Evolutionary conservation across 108 stramenopile genomes (phyloP).

Genomic region (Stephanodiscus minutulus): DNA sequence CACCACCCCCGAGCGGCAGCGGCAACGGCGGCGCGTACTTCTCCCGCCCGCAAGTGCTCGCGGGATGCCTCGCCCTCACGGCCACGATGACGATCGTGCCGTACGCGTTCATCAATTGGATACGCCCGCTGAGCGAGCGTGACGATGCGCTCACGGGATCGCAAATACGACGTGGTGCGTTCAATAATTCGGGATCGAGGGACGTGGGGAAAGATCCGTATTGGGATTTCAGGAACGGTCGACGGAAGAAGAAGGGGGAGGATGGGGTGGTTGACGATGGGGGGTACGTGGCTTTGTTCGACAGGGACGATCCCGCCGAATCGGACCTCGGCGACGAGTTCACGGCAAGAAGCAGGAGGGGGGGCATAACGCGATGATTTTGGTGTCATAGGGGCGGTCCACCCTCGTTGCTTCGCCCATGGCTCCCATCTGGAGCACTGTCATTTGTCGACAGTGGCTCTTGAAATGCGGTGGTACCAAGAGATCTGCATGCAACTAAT

Average conservation of each 20-base stretch:
- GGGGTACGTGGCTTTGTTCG: constrained; percentile 63
- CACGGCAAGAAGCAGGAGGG: constrained; percentile 40
- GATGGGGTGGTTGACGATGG: constrained; percentile 59
- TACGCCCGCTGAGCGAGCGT: constrained; percentile 41
- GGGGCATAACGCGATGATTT: too few relatives aligned
- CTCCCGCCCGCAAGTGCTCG: constrained; percentile 34
- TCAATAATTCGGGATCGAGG: constrained; percentile 59
- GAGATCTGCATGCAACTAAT: too few relatives aligned
- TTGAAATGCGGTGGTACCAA: too few relatives aligned
- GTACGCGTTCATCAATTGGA: constrained; percentile 35
- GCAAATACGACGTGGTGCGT: constrained; percentile 73
- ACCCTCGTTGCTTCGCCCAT: too few relatives aligned
- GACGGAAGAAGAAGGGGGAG: constrained; percentile 38
- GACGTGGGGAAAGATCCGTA: constrained; percentile 85
- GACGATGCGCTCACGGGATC: constrained; percentile 64
- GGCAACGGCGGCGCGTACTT: constrained; percentile 4
- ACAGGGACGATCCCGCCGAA: constrained; percentile 57
- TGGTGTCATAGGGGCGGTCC: too few relatives aligned
- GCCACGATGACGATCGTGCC: constrained; percentile 36
- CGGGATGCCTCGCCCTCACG: constrained; percentile 46
- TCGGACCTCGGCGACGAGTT: constrained; percentile 52
- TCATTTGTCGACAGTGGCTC: too few relatives aligned
- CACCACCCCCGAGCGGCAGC: constrained; percentile 11
- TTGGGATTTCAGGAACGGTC: constrained; percentile 80
- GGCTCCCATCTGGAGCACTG: too few relatives aligned